Conservation (phyloP, 2,329 filamentous ascomycete genomes). For the Colletotrichum tanaceti region DNA sequence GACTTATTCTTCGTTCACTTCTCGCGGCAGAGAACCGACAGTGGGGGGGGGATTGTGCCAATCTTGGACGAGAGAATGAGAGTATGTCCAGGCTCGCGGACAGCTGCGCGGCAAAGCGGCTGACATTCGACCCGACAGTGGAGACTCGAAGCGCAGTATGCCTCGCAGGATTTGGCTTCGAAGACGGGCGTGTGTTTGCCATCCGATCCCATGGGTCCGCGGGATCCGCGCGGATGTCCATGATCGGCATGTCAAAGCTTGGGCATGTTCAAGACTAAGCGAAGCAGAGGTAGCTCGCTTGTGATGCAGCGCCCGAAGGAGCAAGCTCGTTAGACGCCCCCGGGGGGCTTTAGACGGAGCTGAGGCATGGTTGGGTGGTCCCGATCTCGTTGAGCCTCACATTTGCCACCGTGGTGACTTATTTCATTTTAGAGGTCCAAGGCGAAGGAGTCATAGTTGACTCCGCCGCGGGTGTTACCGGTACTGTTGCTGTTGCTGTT, state of each 20-base stretch:
- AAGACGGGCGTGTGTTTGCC: neutral
- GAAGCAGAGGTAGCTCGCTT: neutral
- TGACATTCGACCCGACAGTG: slow-evolving; percentile 4
- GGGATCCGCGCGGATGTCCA: slow-evolving; percentile 4
- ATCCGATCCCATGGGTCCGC: neutral
- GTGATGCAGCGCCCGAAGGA: slow-evolving; percentile 1
- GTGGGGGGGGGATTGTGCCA: too few relatives aligned
- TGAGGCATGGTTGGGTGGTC: slow-evolving; percentile 10
- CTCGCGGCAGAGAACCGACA: neutral
- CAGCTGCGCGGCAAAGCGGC: slow-evolving; percentile 27
- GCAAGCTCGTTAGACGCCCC: slow-evolving; percentile 22
- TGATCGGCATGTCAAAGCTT: slow-evolving; percentile 18
- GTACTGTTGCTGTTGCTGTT: slow-evolving; percentile 1
- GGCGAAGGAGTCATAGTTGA: slow-evolving; percentile 9
- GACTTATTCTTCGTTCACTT: too few relatives aligned
- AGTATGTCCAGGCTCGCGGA: neutral
- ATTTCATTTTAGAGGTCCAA: slow-evolving; percentile 15
- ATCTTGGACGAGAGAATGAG: neutral
- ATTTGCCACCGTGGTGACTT: slow-evolving; percentile 27
- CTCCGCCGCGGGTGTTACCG: slow-evolving; percentile 16
- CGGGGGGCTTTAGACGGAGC: slow-evolving; percentile 24
- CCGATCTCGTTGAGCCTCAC: slow-evolving; percentile 32
- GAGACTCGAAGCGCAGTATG: slow-evolving; percentile 22
- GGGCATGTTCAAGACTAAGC: neutral
- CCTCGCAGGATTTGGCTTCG: slow-evolving; percentile 34